These are phyloP conservation scores for Teunomyces cretensis DNA, from an alignment of 805 yeast genomes.

Conservation along the genomic window DNA sequence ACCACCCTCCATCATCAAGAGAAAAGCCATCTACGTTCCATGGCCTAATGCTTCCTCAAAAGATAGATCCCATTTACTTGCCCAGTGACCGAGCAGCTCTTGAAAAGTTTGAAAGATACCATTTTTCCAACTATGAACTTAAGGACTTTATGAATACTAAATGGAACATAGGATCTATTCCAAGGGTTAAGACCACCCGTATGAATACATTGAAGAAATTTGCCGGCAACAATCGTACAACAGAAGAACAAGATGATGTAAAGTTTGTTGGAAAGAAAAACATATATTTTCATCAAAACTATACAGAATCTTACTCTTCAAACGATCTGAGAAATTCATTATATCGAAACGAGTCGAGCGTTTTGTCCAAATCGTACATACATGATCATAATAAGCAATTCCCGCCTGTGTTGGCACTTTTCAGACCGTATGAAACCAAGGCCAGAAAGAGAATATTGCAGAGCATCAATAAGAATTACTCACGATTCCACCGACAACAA, in stretches of 20 bases:
- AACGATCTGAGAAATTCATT: conserved; percentile 6
- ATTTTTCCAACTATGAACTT: conserved; percentile 29
- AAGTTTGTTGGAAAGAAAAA: conserved; percentile 34
- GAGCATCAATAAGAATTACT: conserved; percentile 25
- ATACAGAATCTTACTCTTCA: conserved; percentile 18
- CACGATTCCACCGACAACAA: conserved; percentile 2
- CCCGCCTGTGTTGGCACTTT: conserved; percentile 23
- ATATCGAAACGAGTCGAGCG: conserved; percentile 10
- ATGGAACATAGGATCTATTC: conserved; percentile 44
- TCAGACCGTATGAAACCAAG: conserved; percentile 41
- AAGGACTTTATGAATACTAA: conserved; percentile 13
- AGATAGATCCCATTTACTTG: conserved; percentile 19
- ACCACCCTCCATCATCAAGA: background rate
- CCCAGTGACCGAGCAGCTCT: conserved; percentile 17
- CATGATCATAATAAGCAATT: conserved; percentile 13
- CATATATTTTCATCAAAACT: conserved; percentile 38
- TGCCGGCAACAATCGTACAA: conserved; percentile 5
- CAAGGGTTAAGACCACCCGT: conserved; percentile 34
- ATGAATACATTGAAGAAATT: conserved; percentile 20
- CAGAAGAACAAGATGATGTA: conserved; percentile 10
- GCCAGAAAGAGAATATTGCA: conserved; percentile 38
- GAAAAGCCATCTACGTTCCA: conserved; percentile 17
- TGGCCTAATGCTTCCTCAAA: conserved; percentile 25
- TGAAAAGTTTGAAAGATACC: background rate
- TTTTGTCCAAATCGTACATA: conserved; percentile 28